Base-by-base conservation (phyloP, 805 yeast genomes). In the Ogataea populi-albae region DNA sequence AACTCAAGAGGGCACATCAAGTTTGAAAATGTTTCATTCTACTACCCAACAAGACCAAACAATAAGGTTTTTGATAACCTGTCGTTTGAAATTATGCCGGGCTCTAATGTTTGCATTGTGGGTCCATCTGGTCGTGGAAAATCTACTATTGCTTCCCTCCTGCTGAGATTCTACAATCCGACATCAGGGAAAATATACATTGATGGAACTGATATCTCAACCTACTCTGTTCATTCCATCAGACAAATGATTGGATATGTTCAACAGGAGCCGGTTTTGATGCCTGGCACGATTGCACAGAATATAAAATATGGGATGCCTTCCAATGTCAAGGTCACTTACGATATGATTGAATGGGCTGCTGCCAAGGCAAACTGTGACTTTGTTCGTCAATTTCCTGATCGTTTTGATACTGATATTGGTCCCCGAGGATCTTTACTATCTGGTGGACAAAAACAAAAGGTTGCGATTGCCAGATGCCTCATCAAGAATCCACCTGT, bases 41-140 rank as follows among this genome's bases (percentile, higher is more conserved):
- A 75, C 10, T 91, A 91, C 58, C 97, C 98, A 20, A 86, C 96
- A 1, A 74, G 98, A 41, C 84, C 84, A 9, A 77, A 85, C 41
- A 73, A 79, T 29, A 56, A 61, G 15, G 78, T 91, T 15, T 87
- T 91, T 61, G 61, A 69, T 18, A 68, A 76, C 19, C 61, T 89
- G 30, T 68, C 77, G 39, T 72, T 91, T 49, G 71, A 65, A 10
- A 81, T 91, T 37, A 64, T 68, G 20, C 77, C 86, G 11, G 97
- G 97, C 5, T 87, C 88, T 43, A 88, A 89, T 49, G 83, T 89
- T 11, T 89, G 96, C 55, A 78, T 91, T 46, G 97, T 89, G 14
- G 98, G 98, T 1, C 96, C 96, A 6, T 84, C 95, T 10, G 98
- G 98, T 2, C 79, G 94, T 36, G 98, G 98, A 14, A 91, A 91